phyloP scores from a whole-genome alignment of 139 green algal genomes.

The Astrephomene gubernaculifera region DNA sequence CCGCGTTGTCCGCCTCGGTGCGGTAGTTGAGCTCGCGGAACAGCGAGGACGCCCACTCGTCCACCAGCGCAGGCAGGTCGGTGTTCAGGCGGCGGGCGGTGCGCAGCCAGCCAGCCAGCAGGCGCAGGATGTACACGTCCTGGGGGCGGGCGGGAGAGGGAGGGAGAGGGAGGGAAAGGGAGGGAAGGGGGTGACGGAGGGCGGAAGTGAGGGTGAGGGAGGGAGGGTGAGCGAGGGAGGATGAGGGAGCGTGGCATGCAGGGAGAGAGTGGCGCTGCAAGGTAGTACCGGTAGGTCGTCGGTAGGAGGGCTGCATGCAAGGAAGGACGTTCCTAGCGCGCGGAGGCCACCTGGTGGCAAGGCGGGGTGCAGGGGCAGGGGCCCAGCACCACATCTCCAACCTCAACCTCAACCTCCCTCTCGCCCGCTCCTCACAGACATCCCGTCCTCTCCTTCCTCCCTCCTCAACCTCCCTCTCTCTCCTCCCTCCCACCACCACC shows the following conservation, averaged over 20 bases:
- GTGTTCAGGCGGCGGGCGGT: constrained; percentile 77
- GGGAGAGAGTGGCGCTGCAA: not conserved
- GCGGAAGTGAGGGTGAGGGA: not conserved
- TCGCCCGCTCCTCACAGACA: no score
- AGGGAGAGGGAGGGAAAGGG: not conserved
- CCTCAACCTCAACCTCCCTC: no score
- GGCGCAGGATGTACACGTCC: constrained; percentile 88
- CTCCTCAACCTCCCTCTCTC: not conserved
- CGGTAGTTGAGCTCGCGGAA: constrained; percentile 92
- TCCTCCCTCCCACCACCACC: not conserved
- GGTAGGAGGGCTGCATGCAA: no score
- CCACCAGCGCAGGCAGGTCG: constrained; percentile 88
- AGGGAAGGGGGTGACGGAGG: not conserved
- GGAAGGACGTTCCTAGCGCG: no score
- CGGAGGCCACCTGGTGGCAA: no score
- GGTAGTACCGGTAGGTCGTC: not conserved
- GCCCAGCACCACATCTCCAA: no score
- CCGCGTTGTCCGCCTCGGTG: constrained; percentile 80
- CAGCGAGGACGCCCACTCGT: constrained; percentile 88
- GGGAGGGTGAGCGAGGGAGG: not conserved
- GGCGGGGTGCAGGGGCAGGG: no score
- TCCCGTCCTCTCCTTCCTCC: no score
- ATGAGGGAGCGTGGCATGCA: not conserved
- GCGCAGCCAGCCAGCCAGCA: constrained; percentile 48
- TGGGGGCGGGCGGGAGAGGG: constrained; percentile 23